Conservation (phyloP, 1,284 basidiomycete species). For the Fomitopsis betulina region DNA sequence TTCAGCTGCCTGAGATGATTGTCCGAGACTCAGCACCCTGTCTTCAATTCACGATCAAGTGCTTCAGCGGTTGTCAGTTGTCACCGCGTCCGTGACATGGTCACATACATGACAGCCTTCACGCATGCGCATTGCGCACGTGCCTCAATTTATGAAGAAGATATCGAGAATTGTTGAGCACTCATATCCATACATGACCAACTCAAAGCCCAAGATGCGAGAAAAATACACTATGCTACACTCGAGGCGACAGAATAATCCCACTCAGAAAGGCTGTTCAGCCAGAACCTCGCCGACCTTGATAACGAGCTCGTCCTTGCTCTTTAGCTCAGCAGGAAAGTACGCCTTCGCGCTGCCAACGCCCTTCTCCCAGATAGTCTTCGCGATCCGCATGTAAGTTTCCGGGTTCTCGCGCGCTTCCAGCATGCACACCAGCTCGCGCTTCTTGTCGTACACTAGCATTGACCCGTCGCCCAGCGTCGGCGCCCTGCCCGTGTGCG, state of each 20-base stretch:
- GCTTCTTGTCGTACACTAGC: conserved; percentile 47
- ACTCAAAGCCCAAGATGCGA: too few species aligned
- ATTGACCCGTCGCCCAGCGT: conserved; percentile 21
- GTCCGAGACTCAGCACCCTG: too few species aligned
- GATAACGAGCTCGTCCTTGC: conserved; percentile 40
- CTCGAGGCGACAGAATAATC: neutral
- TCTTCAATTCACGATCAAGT: too few species aligned
- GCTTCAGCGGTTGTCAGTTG: too few species aligned
- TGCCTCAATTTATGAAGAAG: too few species aligned
- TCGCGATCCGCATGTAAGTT: conserved; percentile 35
- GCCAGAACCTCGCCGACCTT: conserved; percentile 47
- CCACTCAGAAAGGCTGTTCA: conserved; percentile 29
- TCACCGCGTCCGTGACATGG: too few species aligned
- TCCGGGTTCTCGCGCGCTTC: conserved; percentile 27
- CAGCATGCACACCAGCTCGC: conserved; percentile 44
- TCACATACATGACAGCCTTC: too few species aligned
- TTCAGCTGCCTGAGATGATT: too few species aligned
- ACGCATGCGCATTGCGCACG: too few species aligned
- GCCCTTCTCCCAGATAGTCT: conserved; percentile 36
- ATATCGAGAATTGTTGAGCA: too few species aligned
- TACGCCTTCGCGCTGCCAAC: conserved; percentile 48
- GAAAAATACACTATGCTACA: too few species aligned
- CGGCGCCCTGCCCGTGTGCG: conserved; percentile 12
- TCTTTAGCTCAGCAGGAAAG: conserved; percentile 48
- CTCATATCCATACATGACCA: too few species aligned